Evolutionary conservation across 495 filamentous ascomycete genomes (phyloP), one percentile per base, ranked within the genome.

Genomic region (Astrothelium macrocarpum): DNA sequence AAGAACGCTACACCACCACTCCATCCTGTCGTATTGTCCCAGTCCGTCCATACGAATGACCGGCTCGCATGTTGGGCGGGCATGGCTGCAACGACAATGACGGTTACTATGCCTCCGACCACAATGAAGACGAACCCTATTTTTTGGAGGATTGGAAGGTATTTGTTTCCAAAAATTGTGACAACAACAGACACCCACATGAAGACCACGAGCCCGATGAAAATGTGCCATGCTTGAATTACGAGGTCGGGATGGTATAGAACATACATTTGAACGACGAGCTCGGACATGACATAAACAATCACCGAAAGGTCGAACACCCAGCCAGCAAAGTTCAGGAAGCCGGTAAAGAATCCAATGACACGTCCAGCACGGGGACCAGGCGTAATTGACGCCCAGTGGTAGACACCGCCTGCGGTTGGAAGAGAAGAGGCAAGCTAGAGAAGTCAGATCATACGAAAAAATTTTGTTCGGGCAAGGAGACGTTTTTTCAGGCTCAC

Each of bases 291-390:
- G 62, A 91, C 90, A 45, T 82, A 76, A 1, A 80, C 77, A 65
- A 91, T 85, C 1, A 88, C 86, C 14, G 89, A 85, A 2, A 84
- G 76, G 63, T 81, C 69, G 75, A 88, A 81, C 66, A 88, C 71
- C 89, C 89, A 91, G n/a, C 85, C 90, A 62, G 90, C 82, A 69
- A 85, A 87, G 70, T 95, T 95, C 77, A 87, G 84, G 75, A 82
- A 90, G 9, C 90, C 90, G 0, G 89, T 85, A 66, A 90, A 93
- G 74, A 85, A 95, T 29, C 90, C 89, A 53, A 84, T 76, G 1
- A 82, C 71, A 16, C 88, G 82, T 32, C 90, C 90, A 72, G 85
- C 87, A 53, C 77, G 82, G 1, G 79, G 81, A 1, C 88, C 88
- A 4, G 83, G 84, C 0, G 89, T 89, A 18, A 92, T 80, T 0